Percentiles rank a stretch among this genome's conserved stretches.
Conservation (phyloP, 768 basidiomycete species). For the Mycena rosella region DNA sequence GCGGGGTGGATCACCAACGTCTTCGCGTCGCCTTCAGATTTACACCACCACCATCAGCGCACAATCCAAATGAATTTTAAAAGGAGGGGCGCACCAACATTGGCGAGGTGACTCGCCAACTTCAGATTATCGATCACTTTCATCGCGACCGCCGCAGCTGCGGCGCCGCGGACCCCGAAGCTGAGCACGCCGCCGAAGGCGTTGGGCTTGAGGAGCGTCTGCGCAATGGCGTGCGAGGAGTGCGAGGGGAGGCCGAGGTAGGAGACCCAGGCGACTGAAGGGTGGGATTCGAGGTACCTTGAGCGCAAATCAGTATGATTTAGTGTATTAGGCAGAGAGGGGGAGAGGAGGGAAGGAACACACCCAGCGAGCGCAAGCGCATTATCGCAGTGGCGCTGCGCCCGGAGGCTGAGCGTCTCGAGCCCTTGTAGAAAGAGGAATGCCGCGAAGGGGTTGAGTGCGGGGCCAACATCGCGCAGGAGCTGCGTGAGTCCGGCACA, state of each 20-base stretch:
- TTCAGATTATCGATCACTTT: not conserved
- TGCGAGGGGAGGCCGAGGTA: not conserved
- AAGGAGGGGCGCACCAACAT: too few relatives aligned
- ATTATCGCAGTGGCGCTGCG: conserved; percentile 6
- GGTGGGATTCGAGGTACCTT: not conserved
- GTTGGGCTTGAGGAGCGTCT: not conserved
- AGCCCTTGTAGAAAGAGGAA: not conserved
- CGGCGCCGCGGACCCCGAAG: not conserved
- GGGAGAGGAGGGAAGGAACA: not conserved
- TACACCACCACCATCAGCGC: too few relatives aligned
- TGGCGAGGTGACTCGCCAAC: not conserved
- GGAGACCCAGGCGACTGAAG: not conserved
- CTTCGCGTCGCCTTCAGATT: not conserved
- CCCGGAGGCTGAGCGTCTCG: conserved; percentile 9
- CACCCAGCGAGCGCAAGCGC: not conserved
- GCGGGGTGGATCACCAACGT: not conserved
- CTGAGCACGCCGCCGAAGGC: not conserved
- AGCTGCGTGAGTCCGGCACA: not conserved
- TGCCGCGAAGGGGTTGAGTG: not conserved
- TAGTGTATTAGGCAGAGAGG: too few relatives aligned
- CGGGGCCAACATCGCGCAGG: conserved; percentile 2
- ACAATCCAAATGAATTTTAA: too few relatives aligned
- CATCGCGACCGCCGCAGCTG: not conserved
- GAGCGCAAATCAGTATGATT: too few relatives aligned
- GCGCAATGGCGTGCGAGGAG: not conserved